Evolutionary conservation across 129 eudicot genomes (phyloP).

Genomic region (Sambucus nigra): DNA sequence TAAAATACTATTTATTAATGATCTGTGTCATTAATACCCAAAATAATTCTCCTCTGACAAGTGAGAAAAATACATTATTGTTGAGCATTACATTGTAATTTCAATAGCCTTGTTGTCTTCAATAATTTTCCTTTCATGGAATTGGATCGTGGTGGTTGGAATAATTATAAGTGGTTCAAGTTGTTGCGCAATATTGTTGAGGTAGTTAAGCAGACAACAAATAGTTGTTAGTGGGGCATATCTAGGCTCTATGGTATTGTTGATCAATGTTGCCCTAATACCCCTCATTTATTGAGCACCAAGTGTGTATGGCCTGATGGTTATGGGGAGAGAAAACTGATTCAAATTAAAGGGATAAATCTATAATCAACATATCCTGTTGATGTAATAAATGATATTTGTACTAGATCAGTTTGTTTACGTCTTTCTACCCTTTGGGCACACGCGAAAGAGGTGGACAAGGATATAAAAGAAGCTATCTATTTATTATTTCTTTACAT

Average conservation of each 20-base stretch:
- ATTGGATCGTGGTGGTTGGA: constrained; percentile 39
- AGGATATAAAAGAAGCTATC: too few relatives aligned
- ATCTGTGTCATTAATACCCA: background rate
- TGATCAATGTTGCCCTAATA: background rate
- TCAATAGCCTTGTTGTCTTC: constrained; percentile 19
- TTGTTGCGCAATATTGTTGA: constrained; percentile 17
- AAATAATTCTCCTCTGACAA: background rate
- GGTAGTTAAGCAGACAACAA: constrained; percentile 28
- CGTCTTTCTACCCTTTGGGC: too few relatives aligned
- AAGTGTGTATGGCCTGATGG: too few relatives aligned
- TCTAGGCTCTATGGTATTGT: constrained; percentile 15
- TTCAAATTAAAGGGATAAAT: too few relatives aligned
- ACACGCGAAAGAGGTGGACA: too few relatives aligned
- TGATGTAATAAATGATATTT: too few relatives aligned
- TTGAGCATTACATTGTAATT: constrained; percentile 18
- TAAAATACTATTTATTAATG: too few relatives aligned
- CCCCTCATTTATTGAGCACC: background rate
- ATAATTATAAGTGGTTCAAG: constrained; percentile 27
- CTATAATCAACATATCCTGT: too few relatives aligned
- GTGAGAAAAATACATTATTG: constrained; percentile 22
- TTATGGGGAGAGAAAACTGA: too few relatives aligned
- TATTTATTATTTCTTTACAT: too few relatives aligned
- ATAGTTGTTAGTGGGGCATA: constrained; percentile 32
- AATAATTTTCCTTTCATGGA: constrained; percentile 21
- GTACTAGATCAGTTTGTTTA: too few relatives aligned